Percentiles rank a stretch among this genome's conserved stretches.
These are phyloP conservation scores for Sherardia arvensis DNA, from an alignment of 257 asterid genomes.

Conservation along the genomic window DNA sequence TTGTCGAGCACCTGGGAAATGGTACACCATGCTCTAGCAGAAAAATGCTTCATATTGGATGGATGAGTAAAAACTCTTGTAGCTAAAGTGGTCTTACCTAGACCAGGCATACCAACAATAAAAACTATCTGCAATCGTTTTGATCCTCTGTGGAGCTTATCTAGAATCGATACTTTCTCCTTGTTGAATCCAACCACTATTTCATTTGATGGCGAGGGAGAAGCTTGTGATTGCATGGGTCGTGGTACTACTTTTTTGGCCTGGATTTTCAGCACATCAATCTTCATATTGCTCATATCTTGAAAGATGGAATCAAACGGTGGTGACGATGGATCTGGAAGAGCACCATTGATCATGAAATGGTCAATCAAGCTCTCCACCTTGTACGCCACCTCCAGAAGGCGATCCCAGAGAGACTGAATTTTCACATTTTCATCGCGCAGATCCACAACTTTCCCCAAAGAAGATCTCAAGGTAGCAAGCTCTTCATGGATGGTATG, in stretches of 20 bases:
- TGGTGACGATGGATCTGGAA: neutral
- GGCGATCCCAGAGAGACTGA: neutral
- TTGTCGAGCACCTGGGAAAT: neutral
- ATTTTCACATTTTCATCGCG: neutral
- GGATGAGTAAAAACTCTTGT: neutral
- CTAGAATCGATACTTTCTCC: neutral
- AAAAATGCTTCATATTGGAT: neutral
- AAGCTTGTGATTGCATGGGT: neutral
- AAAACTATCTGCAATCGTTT: neutral
- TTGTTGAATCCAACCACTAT: slow-evolving; percentile 7
- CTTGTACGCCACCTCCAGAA: neutral
- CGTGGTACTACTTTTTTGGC: neutral
- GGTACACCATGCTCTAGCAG: neutral
- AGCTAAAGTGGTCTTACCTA: neutral
- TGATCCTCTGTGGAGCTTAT: neutral
- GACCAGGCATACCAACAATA: neutral
- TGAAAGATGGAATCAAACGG: neutral
- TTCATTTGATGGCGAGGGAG: too few relatives aligned
- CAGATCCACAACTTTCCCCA: neutral
- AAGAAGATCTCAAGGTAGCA: neutral
- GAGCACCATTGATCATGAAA: neutral
- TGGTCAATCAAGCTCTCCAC: neutral
- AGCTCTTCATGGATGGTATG: neutral
- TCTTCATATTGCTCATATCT: neutral
- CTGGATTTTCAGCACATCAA: neutral